Evolutionary conservation across 306 rosid genomes (phyloP).

Genomic region (Cajanus cajan): DNA sequence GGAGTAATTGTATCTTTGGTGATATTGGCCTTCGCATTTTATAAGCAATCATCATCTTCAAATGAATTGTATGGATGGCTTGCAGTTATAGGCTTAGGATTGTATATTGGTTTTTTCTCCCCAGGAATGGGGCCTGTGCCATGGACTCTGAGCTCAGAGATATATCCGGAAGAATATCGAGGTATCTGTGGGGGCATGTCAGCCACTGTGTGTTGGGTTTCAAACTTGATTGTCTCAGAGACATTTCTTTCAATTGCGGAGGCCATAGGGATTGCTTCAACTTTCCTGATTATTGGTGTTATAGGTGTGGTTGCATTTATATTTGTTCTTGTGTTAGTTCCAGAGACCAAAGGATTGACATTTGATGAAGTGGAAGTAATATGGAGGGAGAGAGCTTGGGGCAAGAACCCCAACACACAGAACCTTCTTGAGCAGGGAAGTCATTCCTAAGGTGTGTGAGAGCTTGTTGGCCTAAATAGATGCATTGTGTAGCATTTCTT

Average conservation of each 20-base stretch:
- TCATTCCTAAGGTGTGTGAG: slow-evolving; percentile 24
- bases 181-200: slow-evolving; percentile 93
- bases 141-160: slow-evolving; percentile 90
- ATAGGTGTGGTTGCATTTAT: slow-evolving; percentile 65
- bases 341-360: slow-evolving; percentile 90
- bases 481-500: slow-evolving; percentile 7
- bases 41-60: slow-evolving; percentile 47
- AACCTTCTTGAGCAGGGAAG: slow-evolving; percentile 59
- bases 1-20: slow-evolving; percentile 67
- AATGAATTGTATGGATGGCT: slow-evolving; percentile 58
- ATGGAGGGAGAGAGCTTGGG: slow-evolving; percentile 92
- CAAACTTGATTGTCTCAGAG: slow-evolving; percentile 88
- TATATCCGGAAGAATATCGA: slow-evolving; percentile 85
- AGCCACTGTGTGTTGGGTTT: slow-evolving; percentile 83
- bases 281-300: slow-evolving; percentile 69
- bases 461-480: neutral
- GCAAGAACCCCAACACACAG: slow-evolving; percentile 51
- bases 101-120: slow-evolving; percentile 71
- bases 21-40: slow-evolving; percentile 58
- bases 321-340: slow-evolving; percentile 62
- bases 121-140: slow-evolving; percentile 99
- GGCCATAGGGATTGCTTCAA: slow-evolving; percentile 57
- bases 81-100: slow-evolving; percentile 63
- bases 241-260: slow-evolving; percentile 71
- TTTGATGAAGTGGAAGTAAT: slow-evolving; percentile 89